These are phyloP conservation scores for Myrmaecium sp. DNA, from an alignment of 2,329 filamentous ascomycete species.

Conservation along the genomic window DNA sequence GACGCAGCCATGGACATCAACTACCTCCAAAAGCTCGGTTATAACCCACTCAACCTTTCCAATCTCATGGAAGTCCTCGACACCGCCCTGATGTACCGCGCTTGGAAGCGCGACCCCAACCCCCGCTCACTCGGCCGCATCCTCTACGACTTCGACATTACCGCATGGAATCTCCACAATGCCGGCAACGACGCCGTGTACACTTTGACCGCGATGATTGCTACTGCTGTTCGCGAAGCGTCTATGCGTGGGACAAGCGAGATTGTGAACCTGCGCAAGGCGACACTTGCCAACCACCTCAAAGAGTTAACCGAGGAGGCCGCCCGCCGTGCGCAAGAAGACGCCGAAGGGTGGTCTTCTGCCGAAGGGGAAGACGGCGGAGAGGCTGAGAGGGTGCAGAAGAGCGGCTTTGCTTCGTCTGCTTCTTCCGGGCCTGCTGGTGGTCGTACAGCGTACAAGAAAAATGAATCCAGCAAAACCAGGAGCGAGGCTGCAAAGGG, in stretches of 20 bases:
- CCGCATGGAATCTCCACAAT: conserved; percentile 57
- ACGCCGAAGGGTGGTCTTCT: conserved; percentile 21
- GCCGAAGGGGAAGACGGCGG: conserved; percentile 20
- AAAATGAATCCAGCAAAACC: too few species aligned
- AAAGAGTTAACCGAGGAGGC: conserved; percentile 14
- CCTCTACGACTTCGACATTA: conserved; percentile 46
- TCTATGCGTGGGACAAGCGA: conserved; percentile 15
- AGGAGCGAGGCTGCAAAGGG: too few species aligned
- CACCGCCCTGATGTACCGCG: conserved; percentile 53
- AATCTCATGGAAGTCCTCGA: conserved; percentile 53
- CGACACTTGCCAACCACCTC: conserved; percentile 11
- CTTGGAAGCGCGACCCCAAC: conserved; percentile 37
- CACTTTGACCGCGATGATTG: conserved; percentile 58
- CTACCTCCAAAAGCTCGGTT: conserved; percentile 49
- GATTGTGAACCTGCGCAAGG: conserved; percentile 10
- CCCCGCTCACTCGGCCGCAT: conserved; percentile 41
- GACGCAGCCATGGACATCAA: conserved; percentile 49
- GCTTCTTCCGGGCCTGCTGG: too few species aligned
- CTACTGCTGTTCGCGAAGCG: conserved; percentile 34
- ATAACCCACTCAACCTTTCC: conserved; percentile 36
- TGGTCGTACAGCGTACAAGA: too few species aligned
- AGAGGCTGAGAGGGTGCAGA: too few species aligned
- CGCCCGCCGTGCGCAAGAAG: conserved; percentile 20
- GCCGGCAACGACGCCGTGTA: conserved; percentile 74
- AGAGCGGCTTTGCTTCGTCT: too few species aligned